A percentile compares a stretch with the other conserved stretches of the same genome.
phyloP scores from a whole-genome alignment of 2,329 filamentous ascomycete genomes.

The Xylariaceae sp. region DNA sequence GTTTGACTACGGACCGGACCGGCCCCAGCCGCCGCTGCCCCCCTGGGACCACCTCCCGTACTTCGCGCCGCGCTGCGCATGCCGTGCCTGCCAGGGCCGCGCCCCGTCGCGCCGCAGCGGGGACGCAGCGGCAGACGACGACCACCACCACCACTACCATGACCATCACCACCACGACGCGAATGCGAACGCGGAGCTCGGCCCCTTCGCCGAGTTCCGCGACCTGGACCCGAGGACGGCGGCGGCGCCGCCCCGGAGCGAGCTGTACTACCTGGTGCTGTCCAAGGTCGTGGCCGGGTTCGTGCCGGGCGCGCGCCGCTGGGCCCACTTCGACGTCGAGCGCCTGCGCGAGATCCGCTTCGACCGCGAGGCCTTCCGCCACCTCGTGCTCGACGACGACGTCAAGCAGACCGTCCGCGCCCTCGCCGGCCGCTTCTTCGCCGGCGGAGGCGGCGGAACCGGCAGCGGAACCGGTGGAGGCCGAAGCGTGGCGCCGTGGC shows the following conservation, averaged over 20 bases:
- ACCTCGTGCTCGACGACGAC: slow-evolving; percentile 40
- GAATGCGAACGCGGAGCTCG: slow-evolving; percentile 12
- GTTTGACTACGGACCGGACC: background rate
- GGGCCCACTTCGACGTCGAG: slow-evolving; percentile 35
- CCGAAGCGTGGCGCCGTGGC: slow-evolving; percentile 37
- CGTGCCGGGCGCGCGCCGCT: slow-evolving; percentile 35
- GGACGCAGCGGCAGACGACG: too few relatives aligned
- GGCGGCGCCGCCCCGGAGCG: slow-evolving; percentile 28
- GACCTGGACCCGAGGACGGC: slow-evolving; percentile 29
- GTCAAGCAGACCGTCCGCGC: slow-evolving; percentile 40
- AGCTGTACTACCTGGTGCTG: slow-evolving; percentile 37
- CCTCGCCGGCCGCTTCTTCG: slow-evolving; percentile 40
- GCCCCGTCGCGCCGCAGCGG: slow-evolving; percentile 5
- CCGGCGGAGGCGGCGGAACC: slow-evolving; percentile 25
- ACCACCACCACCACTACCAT: background rate
- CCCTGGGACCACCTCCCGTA: slow-evolving; percentile 32
- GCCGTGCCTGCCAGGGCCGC: slow-evolving; percentile 25
- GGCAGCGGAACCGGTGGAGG: too few relatives aligned
- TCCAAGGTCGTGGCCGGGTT: slow-evolving; percentile 40
- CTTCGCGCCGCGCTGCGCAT: slow-evolving; percentile 34
- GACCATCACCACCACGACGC: too few relatives aligned
- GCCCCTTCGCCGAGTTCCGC: slow-evolving; percentile 33
- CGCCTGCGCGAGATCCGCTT: slow-evolving; percentile 32
- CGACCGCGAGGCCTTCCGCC: slow-evolving; percentile 42
- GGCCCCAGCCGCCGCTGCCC: slow-evolving; percentile 8